Base-by-base conservation (phyloP, 768 basidiomycete species). In the Fomitopsis serialis region DNA sequence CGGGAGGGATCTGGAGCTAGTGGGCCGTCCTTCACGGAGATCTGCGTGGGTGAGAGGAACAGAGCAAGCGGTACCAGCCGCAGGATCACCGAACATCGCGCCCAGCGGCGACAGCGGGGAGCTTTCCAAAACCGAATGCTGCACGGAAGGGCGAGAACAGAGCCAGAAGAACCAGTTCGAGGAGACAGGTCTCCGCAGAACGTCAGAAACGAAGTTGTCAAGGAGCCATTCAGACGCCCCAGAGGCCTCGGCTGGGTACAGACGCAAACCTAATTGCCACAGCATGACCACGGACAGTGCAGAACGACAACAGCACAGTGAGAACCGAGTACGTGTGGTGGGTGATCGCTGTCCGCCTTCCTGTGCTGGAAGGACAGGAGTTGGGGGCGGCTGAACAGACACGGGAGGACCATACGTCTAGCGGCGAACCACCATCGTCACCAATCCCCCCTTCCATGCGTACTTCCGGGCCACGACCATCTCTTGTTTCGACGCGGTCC, bases 291-390 rank as follows among this genome's bases (percentile, higher is more conserved):
- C 36, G 37, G 51, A 23, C 23, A 51, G 11, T 22, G 22, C 22
- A 29, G 43, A 21, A 51, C 40, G 25, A 44, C 42, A n/a, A 17
- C 10, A 51, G 40, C 50, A 51, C n/a, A 32, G 29, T 43, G 50
- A 36, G 50, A 64, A 61, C 69, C 64, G 57, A 58, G 67, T 56
- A 64, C 67, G 66, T 66, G 66, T 55, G 62, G 68, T 62, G 56
- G 54, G 57, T 59, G 59, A 54, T 63, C 59, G 59, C 54, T 66
- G 70, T 67, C 66, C 59, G 66, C 72, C 76, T 73, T 71, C 71
- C 66, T 73, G 72, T 72, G 23, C 47, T 61, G 63, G 68, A 74
- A 70, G 75, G 65, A 60, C 63, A 64, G 59, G 65, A 60, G 61
- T 73, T 74, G 74, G 73, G 76, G 76, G 72, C 50, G 63, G 58